Conservation (phyloP, 2,329 filamentous ascomycete genomes). For the Nannizziopsis arthrosporioides region DNA sequence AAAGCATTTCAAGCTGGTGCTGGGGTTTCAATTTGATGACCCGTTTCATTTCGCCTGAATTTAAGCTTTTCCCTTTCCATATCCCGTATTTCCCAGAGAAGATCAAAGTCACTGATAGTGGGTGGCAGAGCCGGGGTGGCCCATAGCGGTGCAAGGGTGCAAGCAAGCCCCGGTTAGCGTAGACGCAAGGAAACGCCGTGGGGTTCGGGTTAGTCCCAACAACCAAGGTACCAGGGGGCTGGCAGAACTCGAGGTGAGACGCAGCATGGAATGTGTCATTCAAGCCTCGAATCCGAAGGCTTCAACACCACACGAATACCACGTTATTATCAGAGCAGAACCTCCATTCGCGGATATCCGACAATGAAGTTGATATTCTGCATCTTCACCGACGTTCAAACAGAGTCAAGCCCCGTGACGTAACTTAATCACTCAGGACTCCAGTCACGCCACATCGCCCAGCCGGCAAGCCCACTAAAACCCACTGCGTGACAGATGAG, state of each 20-base stretch:
- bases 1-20: constrained; percentile 3
- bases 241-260: constrained; percentile 2
- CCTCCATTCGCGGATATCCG: neutral
- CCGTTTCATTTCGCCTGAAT: constrained; percentile 8
- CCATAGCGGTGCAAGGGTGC: too few species aligned
- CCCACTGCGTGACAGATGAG: too few species aligned
- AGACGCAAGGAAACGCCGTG: constrained; percentile 1
- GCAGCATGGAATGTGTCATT: constrained; percentile 9
- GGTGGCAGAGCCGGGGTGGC: constrained; percentile 3
- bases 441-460: too few species aligned
- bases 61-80: constrained; percentile 4
- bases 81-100: constrained; percentile 7
- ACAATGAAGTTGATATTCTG: too few species aligned
- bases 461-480: too few species aligned
- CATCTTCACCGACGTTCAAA: neutral
- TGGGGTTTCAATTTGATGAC: constrained; percentile 9
- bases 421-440: neutral
- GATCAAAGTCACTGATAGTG: constrained; percentile 3
- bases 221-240: neutral
- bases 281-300: neutral
- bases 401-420: neutral
- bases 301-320: constrained; percentile 4
- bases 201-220: neutral
- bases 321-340: constrained; percentile 9
- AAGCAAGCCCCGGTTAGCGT: neutral